Base-by-base conservation (phyloP, 306 rosid genomes). In the Quercus engelmannii region DNA sequence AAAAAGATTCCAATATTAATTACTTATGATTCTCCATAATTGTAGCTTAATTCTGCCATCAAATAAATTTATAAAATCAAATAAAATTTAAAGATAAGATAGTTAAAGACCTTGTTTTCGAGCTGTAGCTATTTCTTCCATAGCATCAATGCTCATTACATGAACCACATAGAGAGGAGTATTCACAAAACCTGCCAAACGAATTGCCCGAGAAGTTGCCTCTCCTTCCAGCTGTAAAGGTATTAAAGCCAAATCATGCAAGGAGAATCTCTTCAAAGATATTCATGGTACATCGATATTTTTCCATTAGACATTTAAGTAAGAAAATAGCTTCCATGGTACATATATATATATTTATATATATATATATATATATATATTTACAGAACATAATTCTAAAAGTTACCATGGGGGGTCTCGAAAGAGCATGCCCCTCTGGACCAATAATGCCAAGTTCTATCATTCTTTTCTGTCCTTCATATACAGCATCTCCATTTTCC, bases 401-500 rank as follows among this genome's bases (percentile, higher is more conserved):
- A 87, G 52, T 82, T 85, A 94, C 97, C 94, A 80, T 84, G 55
- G 97, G 85, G 51, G 97, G 99, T 86, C 99, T 89, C 46, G 99
- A 94, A 83, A 94, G 97, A 76, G 95, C 89, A 38, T 92, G 97
- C n/a, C 99, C 99, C 90, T 91, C 97, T 38, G 99, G 99, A 80
- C 97, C 99, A 65, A 95, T 92, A 81, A 94, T 92, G 73, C 97
- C 97, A 59, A 94, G 97, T 85, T 92, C 99, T 79, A 86, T 91
- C 93, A 94, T 94, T 87, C 89, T 90, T 31, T 86, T 84, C 71
- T 94, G 99, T 71, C 99, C 99, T 91, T 90, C 97, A 49, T 75
- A 80, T 31, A 92, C 97, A 78, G 91, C 97, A 80, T 94, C 97
- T 74, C 97, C 99, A 87, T 92, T 94, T 91, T 94, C 99, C 54